Conservation (phyloP, 306 rosid species). For the Dryas alaskensis region DNA sequence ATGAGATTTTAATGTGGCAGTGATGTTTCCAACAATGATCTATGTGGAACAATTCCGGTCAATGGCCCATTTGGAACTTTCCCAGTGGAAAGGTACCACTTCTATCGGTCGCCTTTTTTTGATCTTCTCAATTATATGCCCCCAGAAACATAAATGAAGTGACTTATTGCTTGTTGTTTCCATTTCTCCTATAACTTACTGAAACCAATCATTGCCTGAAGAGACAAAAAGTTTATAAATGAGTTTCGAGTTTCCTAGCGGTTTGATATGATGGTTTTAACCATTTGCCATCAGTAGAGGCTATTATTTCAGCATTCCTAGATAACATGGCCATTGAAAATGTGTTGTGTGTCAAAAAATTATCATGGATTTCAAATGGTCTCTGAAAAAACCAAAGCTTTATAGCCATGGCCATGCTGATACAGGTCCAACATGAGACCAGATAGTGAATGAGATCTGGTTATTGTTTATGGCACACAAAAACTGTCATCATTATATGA, state of each 20-base stretch:
- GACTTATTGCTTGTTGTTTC: not conserved
- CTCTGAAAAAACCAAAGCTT: not conserved
- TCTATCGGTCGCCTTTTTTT: not conserved
- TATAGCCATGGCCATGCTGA: not conserved
- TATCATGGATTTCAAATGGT: not conserved
- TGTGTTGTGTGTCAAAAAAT: not conserved
- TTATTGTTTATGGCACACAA: not conserved
- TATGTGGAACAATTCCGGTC: conserved; percentile 92
- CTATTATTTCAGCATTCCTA: not conserved
- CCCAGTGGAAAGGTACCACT: conserved; percentile 64
- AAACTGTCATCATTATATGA: not conserved
- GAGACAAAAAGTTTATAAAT: conserved; percentile 4
- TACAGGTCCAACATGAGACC: not conserved
- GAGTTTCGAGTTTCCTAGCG: conserved; percentile 1
- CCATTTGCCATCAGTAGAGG: not conserved
- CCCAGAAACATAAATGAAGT: not conserved
- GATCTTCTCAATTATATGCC: not conserved
- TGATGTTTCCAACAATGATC: conserved; percentile 82
- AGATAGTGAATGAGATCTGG: not conserved
- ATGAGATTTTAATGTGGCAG: conserved; percentile 42
- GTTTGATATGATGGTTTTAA: not conserved
- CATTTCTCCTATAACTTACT: not conserved
- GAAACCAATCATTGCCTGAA: conserved; percentile 2
- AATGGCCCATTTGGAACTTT: conserved; percentile 88
- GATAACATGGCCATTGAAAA: not conserved